Percentiles rank a stretch among this genome's conserved stretches.
phyloP scores from a whole-genome alignment of 1,284 basidiomycete genomes.

The Marasmius oreades region DNA sequence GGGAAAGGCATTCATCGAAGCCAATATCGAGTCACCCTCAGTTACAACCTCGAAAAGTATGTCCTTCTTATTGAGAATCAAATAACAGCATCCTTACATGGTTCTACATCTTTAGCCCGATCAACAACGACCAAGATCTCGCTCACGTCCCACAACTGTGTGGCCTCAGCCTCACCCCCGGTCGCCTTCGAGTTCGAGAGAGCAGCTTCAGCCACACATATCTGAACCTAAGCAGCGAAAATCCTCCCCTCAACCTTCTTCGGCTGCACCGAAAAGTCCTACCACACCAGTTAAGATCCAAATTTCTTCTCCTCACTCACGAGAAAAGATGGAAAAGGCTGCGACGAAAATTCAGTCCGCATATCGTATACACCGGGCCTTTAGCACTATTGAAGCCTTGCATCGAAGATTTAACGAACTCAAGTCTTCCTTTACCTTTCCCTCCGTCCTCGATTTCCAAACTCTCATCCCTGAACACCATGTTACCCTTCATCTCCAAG shows the following conservation, averaged over 20 bases:
- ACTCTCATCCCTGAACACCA: slow-evolving; percentile 19
- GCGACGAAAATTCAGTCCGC: slow-evolving; percentile 35
- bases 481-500: slow-evolving; percentile 22
- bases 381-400: slow-evolving; percentile 27
- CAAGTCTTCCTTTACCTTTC: slow-evolving; percentile 31
- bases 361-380: slow-evolving; percentile 33
- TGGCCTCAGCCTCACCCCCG: neutral
- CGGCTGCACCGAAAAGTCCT: neutral
- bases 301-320: neutral
- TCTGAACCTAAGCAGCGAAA: neutral
- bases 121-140: neutral
- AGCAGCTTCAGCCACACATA: neutral
- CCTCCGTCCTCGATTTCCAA: slow-evolving; percentile 36
- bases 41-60: neutral
- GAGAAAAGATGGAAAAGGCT: slow-evolving; percentile 30
- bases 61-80: neutral
- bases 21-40: neutral
- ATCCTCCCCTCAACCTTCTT: neutral
- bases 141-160: neutral
- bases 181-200: neutral
- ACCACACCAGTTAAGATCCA: neutral
- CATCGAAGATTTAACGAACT: slow-evolving; percentile 29
- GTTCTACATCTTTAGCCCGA: neutral
- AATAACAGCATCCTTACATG: neutral
- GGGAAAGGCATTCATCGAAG: slow-evolving; percentile 2